Base-by-base conservation (phyloP, 2,329 filamentous ascomycete genomes). In the Epichloe hybrida region DNA sequence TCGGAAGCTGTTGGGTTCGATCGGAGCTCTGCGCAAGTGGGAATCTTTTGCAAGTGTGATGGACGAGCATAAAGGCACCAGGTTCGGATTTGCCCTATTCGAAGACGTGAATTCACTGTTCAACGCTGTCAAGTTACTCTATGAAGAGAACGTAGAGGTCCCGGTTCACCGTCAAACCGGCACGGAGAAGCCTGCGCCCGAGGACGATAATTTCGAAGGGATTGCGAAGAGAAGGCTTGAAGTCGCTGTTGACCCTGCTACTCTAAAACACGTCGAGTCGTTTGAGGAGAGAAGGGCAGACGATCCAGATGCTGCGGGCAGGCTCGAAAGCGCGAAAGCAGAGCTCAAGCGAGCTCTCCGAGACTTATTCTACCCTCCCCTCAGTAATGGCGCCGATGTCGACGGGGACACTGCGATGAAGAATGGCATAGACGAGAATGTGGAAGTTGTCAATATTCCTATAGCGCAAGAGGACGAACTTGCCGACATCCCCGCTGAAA, bases 41-140 rank as follows among this genome's bases (percentile, higher is more conserved):
- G 89, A 90, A 55, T 75, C 88, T 53, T 84, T 82, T 36, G 80
- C 79, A 46, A 75, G 73, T 15, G 69, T 74, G 35, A 62, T 72
- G 15, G 64, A 72, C n/a, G 83, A 88, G 57, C 81, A 86, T 57
- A 93, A 91, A 69, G 82, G 83, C 51, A 83, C 84, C 67, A 84
- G 83, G 55, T 97, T 97, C 72, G 93, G 91, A 13, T 97, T 98
- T 69, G 93, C 91, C 53, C 86, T 96, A 67, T 98, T 86, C 66
- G 91, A 95, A 55, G 90, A 97, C 65, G 81, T 84, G 23, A 87
- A 95, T 66, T 91, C 89, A 57, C 74, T 98, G 58, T 82, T 84
- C 64, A 84, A 84, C 43, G 93, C 91, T 42, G 81, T 90, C 50
- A 88, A 94, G 65, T 79, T 95, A 51, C 79, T 96, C 59, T 81